phyloP scores from a whole-genome alignment of 2,329 filamentous ascomycete genomes.

The Colletotrichum godetiae region DNA sequence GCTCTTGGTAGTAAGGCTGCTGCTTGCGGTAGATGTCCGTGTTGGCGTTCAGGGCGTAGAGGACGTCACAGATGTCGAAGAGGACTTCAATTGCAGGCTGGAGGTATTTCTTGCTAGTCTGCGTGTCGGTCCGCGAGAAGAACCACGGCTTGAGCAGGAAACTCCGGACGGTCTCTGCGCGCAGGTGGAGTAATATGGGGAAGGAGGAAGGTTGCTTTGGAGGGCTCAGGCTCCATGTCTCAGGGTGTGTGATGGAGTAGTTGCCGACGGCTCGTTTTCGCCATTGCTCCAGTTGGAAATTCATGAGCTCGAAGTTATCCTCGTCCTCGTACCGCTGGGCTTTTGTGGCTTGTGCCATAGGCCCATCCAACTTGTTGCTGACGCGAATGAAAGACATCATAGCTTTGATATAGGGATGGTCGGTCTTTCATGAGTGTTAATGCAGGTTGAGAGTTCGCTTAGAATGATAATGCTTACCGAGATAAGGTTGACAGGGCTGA shows the following conservation, averaged over 20 bases:
- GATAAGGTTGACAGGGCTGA: not conserved
- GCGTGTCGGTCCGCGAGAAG: not conserved
- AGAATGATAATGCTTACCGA: not conserved
- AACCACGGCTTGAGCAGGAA: not conserved
- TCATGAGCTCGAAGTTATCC: slow-evolving; percentile 43
- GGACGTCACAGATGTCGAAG: slow-evolving; percentile 1
- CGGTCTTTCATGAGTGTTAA: not conserved
- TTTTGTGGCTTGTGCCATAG: slow-evolving; percentile 28
- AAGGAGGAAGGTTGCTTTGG: not conserved
- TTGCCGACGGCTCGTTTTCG: slow-evolving; percentile 39
- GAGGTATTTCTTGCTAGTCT: not conserved
- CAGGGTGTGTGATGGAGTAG: not conserved
- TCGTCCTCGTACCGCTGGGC: slow-evolving; percentile 39
- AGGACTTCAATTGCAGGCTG: slow-evolving; percentile 1
- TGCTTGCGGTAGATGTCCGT: slow-evolving; percentile 12
- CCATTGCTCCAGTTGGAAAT: slow-evolving; percentile 42
- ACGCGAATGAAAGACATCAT: slow-evolving; percentile 34
- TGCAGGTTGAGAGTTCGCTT: not conserved
- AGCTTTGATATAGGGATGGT: not conserved
- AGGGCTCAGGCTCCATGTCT: not conserved
- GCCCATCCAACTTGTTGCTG: slow-evolving; percentile 39
- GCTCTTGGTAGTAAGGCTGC: slow-evolving; percentile 2
- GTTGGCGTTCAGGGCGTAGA: slow-evolving; percentile 1
- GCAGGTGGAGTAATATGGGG: not conserved
- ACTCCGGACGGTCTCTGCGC: not conserved